Evolutionary conservation across 2,329 filamentous ascomycete genomes (phyloP).

Genomic region (Pleomassaria siparia): DNA sequence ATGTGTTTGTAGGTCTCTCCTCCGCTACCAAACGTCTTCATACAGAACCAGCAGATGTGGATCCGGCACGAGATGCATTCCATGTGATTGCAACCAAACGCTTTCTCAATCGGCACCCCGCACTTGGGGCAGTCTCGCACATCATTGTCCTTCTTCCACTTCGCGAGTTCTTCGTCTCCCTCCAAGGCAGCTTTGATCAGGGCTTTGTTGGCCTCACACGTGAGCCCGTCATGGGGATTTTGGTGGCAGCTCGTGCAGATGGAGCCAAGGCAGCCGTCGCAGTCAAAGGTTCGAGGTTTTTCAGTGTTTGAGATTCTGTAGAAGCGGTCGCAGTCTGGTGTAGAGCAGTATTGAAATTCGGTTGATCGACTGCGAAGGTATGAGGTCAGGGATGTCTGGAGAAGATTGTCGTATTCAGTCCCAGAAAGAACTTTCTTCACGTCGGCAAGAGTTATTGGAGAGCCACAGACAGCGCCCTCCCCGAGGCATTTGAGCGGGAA

Average conservation of each 20-base stretch:
- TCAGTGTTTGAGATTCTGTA: constrained; percentile 10
- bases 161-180: constrained; percentile 8
- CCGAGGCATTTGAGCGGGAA: constrained; percentile 12
- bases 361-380: constrained; percentile 14
- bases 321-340: constrained; percentile 20
- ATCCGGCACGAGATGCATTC: constrained; percentile 6
- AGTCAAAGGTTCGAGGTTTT: constrained; percentile 14
- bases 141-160: constrained; percentile 17
- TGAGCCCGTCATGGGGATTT: constrained; percentile 10
- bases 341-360: constrained; percentile 19
- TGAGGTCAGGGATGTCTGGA: constrained; percentile 16
- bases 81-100: constrained; percentile 15
- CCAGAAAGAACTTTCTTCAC: constrained; percentile 5
- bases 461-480: constrained; percentile 2
- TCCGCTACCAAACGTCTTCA: constrained; percentile 11
- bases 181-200: constrained; percentile 2
- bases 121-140: constrained; percentile 15
- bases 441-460: constrained; percentile 4
- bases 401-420: constrained; percentile 8
- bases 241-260: constrained; percentile 13
- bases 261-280: constrained; percentile 16
- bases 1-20: constrained; percentile 13
- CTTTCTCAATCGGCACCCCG: constrained; percentile 10
- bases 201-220: constrained; percentile 8
- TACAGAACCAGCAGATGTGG: constrained; percentile 22